Evolutionary conservation across 495 filamentous ascomycete genomes (phyloP).

Genomic region (Clavariopsis aquatica): DNA sequence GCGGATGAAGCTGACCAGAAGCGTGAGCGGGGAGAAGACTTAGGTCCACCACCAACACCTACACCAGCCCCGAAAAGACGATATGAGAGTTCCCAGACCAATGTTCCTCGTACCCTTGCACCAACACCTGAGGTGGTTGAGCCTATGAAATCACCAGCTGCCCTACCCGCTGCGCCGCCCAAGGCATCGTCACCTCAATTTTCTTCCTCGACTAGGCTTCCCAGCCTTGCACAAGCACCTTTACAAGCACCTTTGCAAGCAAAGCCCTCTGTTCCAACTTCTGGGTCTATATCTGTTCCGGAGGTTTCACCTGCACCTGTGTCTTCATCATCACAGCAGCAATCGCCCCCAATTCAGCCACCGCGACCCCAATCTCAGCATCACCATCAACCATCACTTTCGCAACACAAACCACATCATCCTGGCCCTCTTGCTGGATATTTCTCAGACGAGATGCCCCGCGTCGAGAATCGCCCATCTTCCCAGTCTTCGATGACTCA

Average conservation of each 20-base stretch:
- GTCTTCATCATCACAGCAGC: constrained; percentile 12
- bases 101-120: constrained; percentile 62
- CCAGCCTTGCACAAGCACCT: constrained; percentile 36
- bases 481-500: constrained; percentile 23
- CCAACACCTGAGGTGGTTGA: constrained; percentile 59
- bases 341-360: constrained; percentile 16
- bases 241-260: constrained; percentile 35
- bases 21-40: constrained; percentile 67
- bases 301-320: constrained; percentile 22
- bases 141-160: constrained; percentile 49
- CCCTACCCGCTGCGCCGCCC: constrained; percentile 27
- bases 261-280: constrained; percentile 31
- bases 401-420: constrained; percentile 21
- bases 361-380: constrained; percentile 16
- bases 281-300: constrained; percentile 23
- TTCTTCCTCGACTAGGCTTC: constrained; percentile 17
- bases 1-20: constrained; percentile 71
- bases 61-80: constrained; percentile 61
- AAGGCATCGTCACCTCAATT: constrained; percentile 39
- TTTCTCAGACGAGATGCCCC: constrained; percentile 23
- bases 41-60: constrained; percentile 65
- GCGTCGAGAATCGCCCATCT: constrained; percentile 20
- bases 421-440: constrained; percentile 28
- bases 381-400: constrained; percentile 4
- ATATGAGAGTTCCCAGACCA: constrained; percentile 59